phyloP scores from a whole-genome alignment of 805 yeast species.

The Candida ortonii region DNA sequence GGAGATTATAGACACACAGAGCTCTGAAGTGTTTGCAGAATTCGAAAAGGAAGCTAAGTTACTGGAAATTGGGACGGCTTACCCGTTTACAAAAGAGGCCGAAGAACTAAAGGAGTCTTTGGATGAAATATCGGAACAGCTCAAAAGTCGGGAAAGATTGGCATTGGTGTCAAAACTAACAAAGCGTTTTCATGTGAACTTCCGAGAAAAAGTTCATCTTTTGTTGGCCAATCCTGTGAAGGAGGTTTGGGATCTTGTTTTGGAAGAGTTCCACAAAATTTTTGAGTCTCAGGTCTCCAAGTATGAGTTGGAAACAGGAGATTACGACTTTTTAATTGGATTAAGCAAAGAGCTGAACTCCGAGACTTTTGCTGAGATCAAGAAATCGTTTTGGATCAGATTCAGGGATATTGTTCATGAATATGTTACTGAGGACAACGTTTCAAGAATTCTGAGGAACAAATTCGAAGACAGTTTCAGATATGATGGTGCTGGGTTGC shows the following conservation, averaged over 20 bases:
- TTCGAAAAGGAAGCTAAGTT: conserved; percentile 35
- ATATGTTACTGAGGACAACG: conserved; percentile 61
- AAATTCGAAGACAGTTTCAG: conserved; percentile 79
- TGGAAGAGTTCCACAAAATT: conserved; percentile 40
- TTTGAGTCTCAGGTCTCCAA: conserved; percentile 31
- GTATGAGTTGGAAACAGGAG: conserved; percentile 25
- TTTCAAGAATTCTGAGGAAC: conserved; percentile 66
- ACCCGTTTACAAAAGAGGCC: conserved; percentile 33
- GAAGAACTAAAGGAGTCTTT: conserved; percentile 32
- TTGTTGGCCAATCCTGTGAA: conserved; percentile 47
- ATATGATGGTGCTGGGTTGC: conserved; percentile 79
- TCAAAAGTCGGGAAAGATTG: conserved; percentile 40
- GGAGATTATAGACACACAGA: conserved; percentile 27
- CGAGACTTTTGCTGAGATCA: conserved; percentile 41
- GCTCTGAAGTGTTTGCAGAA: conserved; percentile 14
- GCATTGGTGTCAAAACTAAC: conserved; percentile 40
- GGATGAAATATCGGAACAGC: conserved; percentile 29
- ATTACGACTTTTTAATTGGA: conserved; percentile 67
- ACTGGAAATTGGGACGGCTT: conserved; percentile 33
- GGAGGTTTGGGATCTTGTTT: conserved; percentile 60
- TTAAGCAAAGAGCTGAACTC: conserved; percentile 42
- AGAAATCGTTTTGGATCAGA: conserved; percentile 60
- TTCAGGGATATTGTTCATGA: conserved; percentile 60
- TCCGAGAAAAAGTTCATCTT: conserved; percentile 51
- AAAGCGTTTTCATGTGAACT: conserved; percentile 43